Conservation (phyloP, 2,329 filamentous ascomycete genomes). For the Colletotrichum australisinense region DNA sequence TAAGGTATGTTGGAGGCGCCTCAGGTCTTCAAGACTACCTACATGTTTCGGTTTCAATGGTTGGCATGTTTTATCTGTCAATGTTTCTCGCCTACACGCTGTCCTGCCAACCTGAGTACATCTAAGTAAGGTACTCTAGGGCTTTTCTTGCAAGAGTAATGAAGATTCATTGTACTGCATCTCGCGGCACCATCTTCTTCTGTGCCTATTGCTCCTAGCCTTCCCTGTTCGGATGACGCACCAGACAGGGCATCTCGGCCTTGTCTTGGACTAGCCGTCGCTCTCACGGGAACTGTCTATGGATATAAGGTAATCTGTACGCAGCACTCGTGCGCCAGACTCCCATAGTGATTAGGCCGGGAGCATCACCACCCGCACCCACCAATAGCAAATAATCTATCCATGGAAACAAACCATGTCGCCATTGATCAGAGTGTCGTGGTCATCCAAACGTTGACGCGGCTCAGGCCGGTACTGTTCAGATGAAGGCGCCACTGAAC, state of each 20-base stretch:
- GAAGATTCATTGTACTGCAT: background rate
- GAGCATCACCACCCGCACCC: background rate
- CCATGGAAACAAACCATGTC: background rate
- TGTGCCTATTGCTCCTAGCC: background rate
- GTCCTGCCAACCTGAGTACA: background rate
- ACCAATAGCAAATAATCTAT: background rate
- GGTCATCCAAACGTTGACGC: background rate
- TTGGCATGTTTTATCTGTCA: background rate
- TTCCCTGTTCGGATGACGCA: slow-evolving; percentile 22
- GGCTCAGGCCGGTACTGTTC: background rate
- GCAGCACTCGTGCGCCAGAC: background rate
- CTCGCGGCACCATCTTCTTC: background rate
- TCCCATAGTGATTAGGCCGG: background rate
- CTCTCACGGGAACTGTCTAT: background rate
- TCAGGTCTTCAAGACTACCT: background rate
- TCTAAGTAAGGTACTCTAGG: background rate
- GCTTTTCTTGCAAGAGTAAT: too few species aligned
- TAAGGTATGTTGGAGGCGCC: background rate
- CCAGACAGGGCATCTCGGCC: slow-evolving; percentile 18
- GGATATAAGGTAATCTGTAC: slow-evolving; percentile 5
- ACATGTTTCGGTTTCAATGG: background rate
- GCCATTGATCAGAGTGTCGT: background rate
- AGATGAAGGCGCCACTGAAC: background rate
- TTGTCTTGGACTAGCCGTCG: background rate
- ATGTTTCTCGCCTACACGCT: background rate